Base-by-base conservation (phyloP, 2,329 filamentous ascomycete genomes). In the Nemania serpens region DNA sequence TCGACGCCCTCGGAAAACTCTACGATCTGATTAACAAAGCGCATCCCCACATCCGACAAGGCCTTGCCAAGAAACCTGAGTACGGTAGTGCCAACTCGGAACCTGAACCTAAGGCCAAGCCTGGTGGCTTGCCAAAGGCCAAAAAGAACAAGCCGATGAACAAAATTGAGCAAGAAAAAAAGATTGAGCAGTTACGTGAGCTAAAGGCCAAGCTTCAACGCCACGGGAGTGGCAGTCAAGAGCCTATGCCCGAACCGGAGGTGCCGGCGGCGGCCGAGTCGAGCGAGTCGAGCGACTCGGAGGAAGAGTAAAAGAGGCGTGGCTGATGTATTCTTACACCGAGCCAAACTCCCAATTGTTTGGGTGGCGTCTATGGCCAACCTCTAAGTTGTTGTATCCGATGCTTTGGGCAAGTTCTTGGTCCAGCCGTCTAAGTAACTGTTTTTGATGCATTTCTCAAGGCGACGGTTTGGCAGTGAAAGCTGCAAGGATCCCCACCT, bases 101-200 rank as follows among this genome's bases (percentile, higher is more conserved):
- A 12, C 51, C 71, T 1, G 67, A 73, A 13, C 48, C 68, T 1
- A 71, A 68, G 33, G 20, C 62, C 12, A 72, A 70, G 50, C 37
- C 71, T 15, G 70, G 68, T 46, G 73, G 75, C 20, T 77, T 77
- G 25, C 76, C 77, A 64, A 87, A 87, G 75, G 83, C 84, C 55
- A 88, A 87, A 78, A 90, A 90, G 81, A 90, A 91, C 75, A 91
- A 91, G 79, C 88, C 88, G 1, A 91, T 91, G 88, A 88, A 86
- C 75, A 89, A 89, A 76, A 77, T 79, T 36, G 88, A 91, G 75
- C 88, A 91, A 75, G 87, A 90, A 71, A 81, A 83, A 43, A 87
- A 85, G 66, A 88, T 91, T 69, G 80, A 83, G 66, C 80, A 85
- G 72, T 80, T 91, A 22, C 82, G 85, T 66, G 82, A 84, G 71